Base-by-base conservation (phyloP, 2,329 filamentous ascomycete species). In the Ilyonectria robusta region DNA sequence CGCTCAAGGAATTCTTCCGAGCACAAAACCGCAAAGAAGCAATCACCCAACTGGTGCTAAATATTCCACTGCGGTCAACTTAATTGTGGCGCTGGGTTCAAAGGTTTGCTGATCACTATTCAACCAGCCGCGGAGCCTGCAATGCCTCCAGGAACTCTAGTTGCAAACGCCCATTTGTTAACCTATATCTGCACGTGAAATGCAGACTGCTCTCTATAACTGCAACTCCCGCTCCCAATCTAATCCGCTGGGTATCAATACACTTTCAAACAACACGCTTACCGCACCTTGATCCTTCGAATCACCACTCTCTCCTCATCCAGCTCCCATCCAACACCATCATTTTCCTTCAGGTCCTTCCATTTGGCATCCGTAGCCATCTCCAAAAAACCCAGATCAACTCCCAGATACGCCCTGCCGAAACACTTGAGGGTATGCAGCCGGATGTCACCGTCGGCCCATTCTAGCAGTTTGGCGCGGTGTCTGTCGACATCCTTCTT, bases 321-420 rank as follows among this genome's bases (percentile, higher is more conserved):
- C 74, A 93, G 83, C 76, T 94, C 89, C 96, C 96, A 99, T 0
- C 94, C 94, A 1, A 98, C 92, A 3, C 90, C 90, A 76, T 93
- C 90, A 70, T 88, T 84, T 37, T 88, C 85, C 64, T 82, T 87
- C 76, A 98, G 81, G 57, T 89, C 88, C 11, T 89, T 85, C 94
- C 95, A 99, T n/a, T 81, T 84, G 72, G 88, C 84, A 54, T 89
- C 90, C 5, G 92, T 87, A 64, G 89, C 86, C 76, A 85, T 87
- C 81, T 96, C 93, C 57, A 97, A 81, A 79, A 91, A 94, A 4
- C 77, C 78, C 65, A 87, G 80, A 59, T 94, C 93, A 9, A 94
- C 91, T 21, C 83, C 89, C 70, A 98, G 82, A 79, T 99, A 99
- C 5, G 92, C 88, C 76, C 91, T 88, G 1, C 94, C 94, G 61